Base-by-base conservation (phyloP, 257 asterid genomes). In the Gardenia jasminoides region DNA sequence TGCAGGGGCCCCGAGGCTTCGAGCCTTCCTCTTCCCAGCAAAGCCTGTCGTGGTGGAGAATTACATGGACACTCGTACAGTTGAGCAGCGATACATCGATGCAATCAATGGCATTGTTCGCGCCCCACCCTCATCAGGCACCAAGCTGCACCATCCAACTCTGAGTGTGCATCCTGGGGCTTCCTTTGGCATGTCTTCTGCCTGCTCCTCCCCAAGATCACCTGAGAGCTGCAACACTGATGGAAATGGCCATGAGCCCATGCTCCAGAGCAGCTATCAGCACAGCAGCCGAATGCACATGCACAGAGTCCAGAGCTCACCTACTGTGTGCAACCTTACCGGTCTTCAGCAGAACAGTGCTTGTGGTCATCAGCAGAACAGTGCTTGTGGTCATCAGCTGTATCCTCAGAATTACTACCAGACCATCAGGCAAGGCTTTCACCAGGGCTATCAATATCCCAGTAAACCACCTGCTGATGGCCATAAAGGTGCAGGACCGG, bases 41-140 rank as follows among this genome's bases (percentile, higher is more conserved):
- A 82, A 81, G 36, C 92, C 91, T 1, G 36, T 83, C 6, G 24
- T 85, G 66, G 48, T 82, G 41, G 90, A 85, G 68, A 87, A 81
- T 80, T 85, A 83, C 1, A 64, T 50, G 0, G 83, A 78, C 54
- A 68, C 79, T 10, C 83, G 81, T n/a, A 86, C 89, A 0, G 78
- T 87, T 1, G 96, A 90, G 83, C 98, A 94, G 41, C 86, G 92
- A 3, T 92, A 92, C 71, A 85, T 93, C 1, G 96, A 91, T n/a
- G 93, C 96, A 24, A 78, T 92, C 83, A 93, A 93, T 52, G 95
- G 96, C 75, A 80, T 90, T 56, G 28, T 85, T 59, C 89, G 88
- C 20, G 11, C 26, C 48, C 17, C 80, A 10, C 26, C 54, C 12
- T 41, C 83, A 20, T 2, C 81, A 31, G 65, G 67, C 76, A 7